Conservation (phyloP, 306 rosid genomes). For the Rosa multiflora region DNA sequence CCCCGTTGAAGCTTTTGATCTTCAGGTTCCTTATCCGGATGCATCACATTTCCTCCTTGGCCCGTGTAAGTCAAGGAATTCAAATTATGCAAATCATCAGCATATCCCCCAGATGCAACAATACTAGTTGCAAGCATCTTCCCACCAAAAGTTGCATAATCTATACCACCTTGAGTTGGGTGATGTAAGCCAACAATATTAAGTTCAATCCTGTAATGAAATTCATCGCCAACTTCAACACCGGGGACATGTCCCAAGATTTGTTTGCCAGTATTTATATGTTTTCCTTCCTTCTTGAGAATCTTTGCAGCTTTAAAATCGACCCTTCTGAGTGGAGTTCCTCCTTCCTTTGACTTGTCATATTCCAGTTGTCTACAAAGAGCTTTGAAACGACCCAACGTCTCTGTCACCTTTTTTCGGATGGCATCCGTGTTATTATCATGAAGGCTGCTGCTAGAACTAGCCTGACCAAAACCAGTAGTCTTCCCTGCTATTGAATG, state of each 20-base stretch:
- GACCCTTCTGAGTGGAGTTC: constrained; percentile 41
- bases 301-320: constrained; percentile 53
- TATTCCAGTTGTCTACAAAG: constrained; percentile 72
- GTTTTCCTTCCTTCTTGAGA: constrained; percentile 38
- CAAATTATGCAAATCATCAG: constrained; percentile 62
- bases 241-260: constrained; percentile 76
- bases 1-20: constrained; percentile 87
- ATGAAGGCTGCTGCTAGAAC: constrained; percentile 30
- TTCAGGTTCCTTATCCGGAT: constrained; percentile 64
- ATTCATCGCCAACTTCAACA: constrained; percentile 85
- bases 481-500: constrained; percentile 21
- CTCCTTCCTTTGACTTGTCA: constrained; percentile 32
- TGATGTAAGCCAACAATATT: constrained; percentile 77
- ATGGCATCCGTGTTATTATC: constrained; percentile 38
- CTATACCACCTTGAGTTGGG: constrained; percentile 71
- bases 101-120: constrained; percentile 82
- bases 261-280: constrained; percentile 47
- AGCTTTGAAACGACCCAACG: constrained; percentile 63
- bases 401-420: constrained; percentile 65
- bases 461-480: constrained; percentile 43
- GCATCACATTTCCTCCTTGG: constrained; percentile 82
- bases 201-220: constrained; percentile 80
- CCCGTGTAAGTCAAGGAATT: constrained; percentile 73
- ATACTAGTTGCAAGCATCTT: constrained; percentile 71
- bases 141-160: constrained; percentile 46